These are phyloP conservation scores for Circinella minor DNA, from an alignment of 371 early-diverging fungal species.

Conservation along the genomic window DNA sequence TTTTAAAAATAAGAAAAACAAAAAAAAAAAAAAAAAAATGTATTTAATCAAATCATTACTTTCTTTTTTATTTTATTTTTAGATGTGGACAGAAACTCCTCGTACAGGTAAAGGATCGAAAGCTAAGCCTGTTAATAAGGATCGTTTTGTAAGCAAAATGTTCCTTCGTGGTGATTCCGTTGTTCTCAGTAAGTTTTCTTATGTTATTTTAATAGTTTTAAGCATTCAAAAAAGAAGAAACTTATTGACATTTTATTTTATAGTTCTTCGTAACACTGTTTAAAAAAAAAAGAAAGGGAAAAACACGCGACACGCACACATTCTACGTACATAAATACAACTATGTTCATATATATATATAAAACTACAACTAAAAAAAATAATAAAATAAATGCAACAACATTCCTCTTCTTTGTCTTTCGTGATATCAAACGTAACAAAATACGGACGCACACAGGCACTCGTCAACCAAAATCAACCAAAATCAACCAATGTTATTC, in stretches of 20 bases:
- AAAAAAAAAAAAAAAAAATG: no score
- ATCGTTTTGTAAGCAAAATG: constrained; percentile 97
- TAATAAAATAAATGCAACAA: no score
- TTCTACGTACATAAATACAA: no score
- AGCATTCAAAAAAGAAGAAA: background rate
- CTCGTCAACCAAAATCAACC: no score
- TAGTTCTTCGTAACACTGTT: constrained; percentile 34
- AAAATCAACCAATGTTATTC: no score
- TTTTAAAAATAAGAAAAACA: no score
- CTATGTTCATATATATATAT: no score
- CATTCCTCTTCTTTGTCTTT: background rate
- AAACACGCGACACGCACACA: no score
- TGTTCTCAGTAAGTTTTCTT: constrained; percentile 66
- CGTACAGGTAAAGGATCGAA: constrained; percentile 88
- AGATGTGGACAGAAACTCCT: constrained; percentile 98
- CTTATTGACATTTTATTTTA: background rate
- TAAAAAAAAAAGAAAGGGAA: constrained; percentile 7
- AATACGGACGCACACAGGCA: no score
- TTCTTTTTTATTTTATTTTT: constrained; percentile 10
- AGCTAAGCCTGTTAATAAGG: constrained; percentile 96
- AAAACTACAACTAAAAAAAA: no score
- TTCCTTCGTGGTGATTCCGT: constrained; percentile 98
- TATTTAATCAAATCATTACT: no score
- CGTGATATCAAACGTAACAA: background rate
- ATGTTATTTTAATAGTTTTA: background rate